phyloP scores from a whole-genome alignment of 768 basidiomycete genomes.

The Mycena pura region DNA sequence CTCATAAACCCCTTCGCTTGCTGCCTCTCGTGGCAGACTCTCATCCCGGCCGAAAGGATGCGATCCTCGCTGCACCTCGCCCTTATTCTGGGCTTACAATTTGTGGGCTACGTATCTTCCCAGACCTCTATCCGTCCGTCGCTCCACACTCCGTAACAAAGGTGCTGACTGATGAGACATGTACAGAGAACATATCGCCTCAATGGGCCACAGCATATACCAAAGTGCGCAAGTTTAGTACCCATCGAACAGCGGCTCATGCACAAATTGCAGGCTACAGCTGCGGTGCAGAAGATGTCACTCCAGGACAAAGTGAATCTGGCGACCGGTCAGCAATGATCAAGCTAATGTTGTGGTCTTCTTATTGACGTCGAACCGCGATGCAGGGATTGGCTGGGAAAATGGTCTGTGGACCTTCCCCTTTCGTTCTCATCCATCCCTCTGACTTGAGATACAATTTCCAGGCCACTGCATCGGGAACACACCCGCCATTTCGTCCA shows the following conservation, averaged over 20 bases:
- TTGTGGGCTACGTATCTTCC: constrained; percentile 2
- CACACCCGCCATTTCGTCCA: constrained; percentile 52
- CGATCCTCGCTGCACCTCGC: not conserved
- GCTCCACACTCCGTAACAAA: constrained; percentile 19
- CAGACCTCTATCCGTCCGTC: constrained; percentile 24
- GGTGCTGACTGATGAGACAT: not conserved
- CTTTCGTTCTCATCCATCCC: not conserved
- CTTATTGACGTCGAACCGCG: constrained; percentile 6
- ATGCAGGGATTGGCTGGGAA: constrained; percentile 49
- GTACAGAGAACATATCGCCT: constrained; percentile 48
- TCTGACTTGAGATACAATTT: not conserved
- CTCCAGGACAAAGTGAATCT: constrained; percentile 63
- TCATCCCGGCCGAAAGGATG: constrained; percentile 3
- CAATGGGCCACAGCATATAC: constrained; percentile 61
- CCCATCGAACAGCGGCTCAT: not conserved
- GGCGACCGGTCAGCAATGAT: constrained; percentile 51
- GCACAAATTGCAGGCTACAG: constrained; percentile 45
- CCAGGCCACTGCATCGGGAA: constrained; percentile 58
- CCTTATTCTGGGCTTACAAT: not conserved
- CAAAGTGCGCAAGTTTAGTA: constrained; percentile 44
- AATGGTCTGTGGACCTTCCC: constrained; percentile 41
- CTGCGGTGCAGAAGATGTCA: constrained; percentile 56
- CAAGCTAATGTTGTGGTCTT: not conserved
- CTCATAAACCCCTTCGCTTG: constrained; percentile 9
- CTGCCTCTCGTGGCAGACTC: not conserved